Conservation (phyloP, 2,329 filamentous ascomycete species). For the Neonectria faginata region DNA sequence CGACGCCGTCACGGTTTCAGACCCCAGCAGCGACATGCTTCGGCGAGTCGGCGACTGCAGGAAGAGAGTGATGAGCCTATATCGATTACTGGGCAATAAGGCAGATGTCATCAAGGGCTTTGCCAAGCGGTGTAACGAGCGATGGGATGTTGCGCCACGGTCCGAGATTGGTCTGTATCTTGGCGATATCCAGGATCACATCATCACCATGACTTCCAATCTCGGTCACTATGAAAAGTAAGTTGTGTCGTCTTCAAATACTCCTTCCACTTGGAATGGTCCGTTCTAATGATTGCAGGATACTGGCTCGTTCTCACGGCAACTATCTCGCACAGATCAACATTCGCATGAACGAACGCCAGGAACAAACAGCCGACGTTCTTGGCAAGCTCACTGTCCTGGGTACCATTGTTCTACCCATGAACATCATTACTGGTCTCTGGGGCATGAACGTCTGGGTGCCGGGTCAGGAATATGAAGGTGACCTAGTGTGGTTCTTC, state of each 20-base stretch:
- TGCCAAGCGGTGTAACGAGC: conserved; percentile 96
- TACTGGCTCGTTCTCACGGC: conserved; percentile 89
- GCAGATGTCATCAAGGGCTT: conserved; percentile 99
- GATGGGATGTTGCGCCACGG: conserved; percentile 94
- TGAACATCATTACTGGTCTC: conserved; percentile 98
- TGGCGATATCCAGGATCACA: conserved; percentile 98
- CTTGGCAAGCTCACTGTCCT: conserved; percentile 94
- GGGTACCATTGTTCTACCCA: conserved; percentile 95
- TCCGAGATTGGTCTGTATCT: conserved; percentile 98
- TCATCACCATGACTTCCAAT: conserved; percentile 98
- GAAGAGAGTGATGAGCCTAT: conserved; percentile 97
- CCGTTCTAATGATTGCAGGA: conserved; percentile 61
- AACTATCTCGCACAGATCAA: conserved; percentile 99
- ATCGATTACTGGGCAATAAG: conserved; percentile 93
- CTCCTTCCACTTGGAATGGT: neutral
- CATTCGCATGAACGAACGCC: conserved; percentile 97
- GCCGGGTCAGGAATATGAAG: conserved; percentile 86
- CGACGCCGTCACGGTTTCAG: conserved; percentile 57
- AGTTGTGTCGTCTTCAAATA: conserved; percentile 47
- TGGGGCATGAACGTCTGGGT: conserved; percentile 99
- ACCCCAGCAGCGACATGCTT: conserved; percentile 82
- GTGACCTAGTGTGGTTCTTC: conserved; percentile 80
- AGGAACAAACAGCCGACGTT: conserved; percentile 95
- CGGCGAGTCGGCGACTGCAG: conserved; percentile 91
- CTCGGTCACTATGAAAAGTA: conserved; percentile 96